Evolutionary conservation across 352 stramenopile species (phyloP), one percentile per base, ranked within the genome.

Genomic region (Phytophthora pistaciae): DNA sequence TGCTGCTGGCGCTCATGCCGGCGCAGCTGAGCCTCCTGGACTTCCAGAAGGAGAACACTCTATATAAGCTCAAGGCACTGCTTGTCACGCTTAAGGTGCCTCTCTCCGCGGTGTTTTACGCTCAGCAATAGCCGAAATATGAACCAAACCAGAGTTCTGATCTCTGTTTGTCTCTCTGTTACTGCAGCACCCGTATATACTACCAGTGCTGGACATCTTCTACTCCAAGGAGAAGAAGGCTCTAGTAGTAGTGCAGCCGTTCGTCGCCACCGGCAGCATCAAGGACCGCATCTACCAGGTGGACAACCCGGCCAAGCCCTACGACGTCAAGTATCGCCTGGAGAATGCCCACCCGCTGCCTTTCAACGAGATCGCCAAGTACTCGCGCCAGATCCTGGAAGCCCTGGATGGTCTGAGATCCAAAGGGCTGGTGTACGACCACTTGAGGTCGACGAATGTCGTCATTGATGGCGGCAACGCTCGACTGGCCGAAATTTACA

Each of bases 51-150:
- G 79, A 90, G 18, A 79, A 71, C 64, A 76, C 74, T 8, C 68
- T 89, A 10, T 93, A 95, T 70, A 87, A 84, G 49, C 79, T 95
- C 57, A 95, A 95, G 65, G 71, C 84, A 21, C 66, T 95, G 59
- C 80, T 95, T 10, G 88, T 95, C 5, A 91, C 88, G 27, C 77
- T 93, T 44, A 91, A 91, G 72, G 83, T 90, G 29, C 36, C 40
- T 0, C 38, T 44, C 38, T 44, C 38, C 38, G 38, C 13, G 38
- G 18, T 16, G 18, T 56, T 57, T 27, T 65, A 54, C 16, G 33
- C 48, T 23, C 18, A 33, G 11, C 63, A 68, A 60, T 70, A 55
- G 42, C 56, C 0, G 31, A 56, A 16, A 46, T 11, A 18, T 6
- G 16, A 50, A 23, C 16, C 1, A n/a, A 36, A 36, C 6, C 6